A percentile compares a stretch with the other conserved stretches of the same genome.
These are phyloP conservation scores for Condylostoma magnum DNA, from an alignment of 169 alveolate genomes.

Conservation along the genomic window DNA sequence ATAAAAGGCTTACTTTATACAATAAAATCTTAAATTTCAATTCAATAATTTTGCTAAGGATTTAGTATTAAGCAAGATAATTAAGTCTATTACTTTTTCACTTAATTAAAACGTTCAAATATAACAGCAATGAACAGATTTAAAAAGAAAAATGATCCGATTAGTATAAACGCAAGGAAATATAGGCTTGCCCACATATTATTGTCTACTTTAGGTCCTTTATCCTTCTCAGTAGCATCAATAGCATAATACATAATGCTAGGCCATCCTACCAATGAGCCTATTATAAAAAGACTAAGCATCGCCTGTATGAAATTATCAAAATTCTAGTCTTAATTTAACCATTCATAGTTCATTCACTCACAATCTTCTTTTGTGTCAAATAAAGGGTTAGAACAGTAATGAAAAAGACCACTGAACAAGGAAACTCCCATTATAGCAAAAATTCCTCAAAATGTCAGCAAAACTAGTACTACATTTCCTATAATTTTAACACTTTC, in stretches of 20 bases:
- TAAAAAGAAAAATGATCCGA: not conserved
- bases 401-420: conserved; percentile 5
- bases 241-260: conserved; percentile 23
- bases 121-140: conserved; percentile 13
- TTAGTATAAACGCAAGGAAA: conserved; percentile 5
- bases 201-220: not conserved
- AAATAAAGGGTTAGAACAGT: not conserved
- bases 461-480: not conserved
- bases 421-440: not conserved
- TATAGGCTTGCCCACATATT: not conserved
- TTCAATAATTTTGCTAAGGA: not conserved
- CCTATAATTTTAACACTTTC: not conserved
- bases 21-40: not conserved
- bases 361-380: not conserved
- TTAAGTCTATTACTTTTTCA: not conserved
- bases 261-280: conserved; percentile 41
- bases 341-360: not conserved
- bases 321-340: not conserved
- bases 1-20: not conserved
- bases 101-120: not conserved
- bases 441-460: not conserved
- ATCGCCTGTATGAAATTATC: not conserved
- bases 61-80: not conserved
- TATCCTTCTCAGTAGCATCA: conserved; percentile 11
- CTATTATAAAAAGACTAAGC: not conserved